phyloP scores from a whole-genome alignment of 148 eudicot species.

The Pouteria glomerata region DNA sequence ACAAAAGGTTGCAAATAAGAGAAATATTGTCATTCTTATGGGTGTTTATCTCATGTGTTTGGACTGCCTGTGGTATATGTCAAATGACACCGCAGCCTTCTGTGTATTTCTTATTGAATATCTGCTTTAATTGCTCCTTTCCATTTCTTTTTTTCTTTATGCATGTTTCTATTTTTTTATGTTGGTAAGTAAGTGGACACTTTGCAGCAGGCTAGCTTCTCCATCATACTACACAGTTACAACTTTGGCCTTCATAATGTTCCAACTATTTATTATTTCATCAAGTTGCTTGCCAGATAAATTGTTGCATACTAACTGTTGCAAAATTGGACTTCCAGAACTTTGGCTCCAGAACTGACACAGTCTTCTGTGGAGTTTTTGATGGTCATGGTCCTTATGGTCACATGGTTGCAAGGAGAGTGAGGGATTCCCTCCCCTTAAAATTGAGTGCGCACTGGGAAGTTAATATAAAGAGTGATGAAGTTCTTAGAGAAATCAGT shows the following conservation, averaged over 20 bases:
- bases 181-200: neutral
- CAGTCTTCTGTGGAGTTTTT: slow-evolving; percentile 87
- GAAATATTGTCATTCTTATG: no score
- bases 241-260: neutral
- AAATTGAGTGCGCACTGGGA: slow-evolving; percentile 82
- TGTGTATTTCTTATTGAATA: no score
- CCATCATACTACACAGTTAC: neutral
- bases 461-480: slow-evolving; percentile 49
- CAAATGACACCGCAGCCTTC: neutral
- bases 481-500: slow-evolving; percentile 60
- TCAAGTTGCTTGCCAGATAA: neutral
- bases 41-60: neutral
- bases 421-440: slow-evolving; percentile 86
- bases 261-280: neutral
- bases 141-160: neutral
- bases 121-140: no score
- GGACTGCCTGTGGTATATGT: neutral
- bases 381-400: slow-evolving; percentile 98
- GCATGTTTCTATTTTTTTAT: neutral
- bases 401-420: slow-evolving; percentile 90
- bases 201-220: neutral
- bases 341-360: slow-evolving; percentile 72
- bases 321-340: slow-evolving; percentile 46
- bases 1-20: no score
- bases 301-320: neutral